phyloP scores from a whole-genome alignment of 306 rosid genomes.

The Purshia tridentata region DNA sequence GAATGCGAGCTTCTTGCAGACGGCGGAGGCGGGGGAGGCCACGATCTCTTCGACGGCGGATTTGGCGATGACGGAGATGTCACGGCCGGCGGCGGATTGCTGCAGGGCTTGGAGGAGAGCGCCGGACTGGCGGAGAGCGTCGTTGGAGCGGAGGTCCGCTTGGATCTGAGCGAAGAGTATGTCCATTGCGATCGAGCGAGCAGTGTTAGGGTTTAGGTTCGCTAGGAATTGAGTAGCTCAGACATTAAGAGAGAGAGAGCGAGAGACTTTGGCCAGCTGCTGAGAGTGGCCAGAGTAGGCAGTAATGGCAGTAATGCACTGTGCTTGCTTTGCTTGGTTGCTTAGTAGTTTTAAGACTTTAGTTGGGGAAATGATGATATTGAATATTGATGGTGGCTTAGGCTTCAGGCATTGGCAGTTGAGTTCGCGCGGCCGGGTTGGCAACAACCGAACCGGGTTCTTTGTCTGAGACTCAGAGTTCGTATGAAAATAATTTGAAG shows the following conservation, averaged over 20 bases:
- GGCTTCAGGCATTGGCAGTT: not conserved
- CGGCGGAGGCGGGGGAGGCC: slow-evolving; percentile 94
- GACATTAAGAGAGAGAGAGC: not conserved
- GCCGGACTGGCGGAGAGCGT: slow-evolving; percentile 92
- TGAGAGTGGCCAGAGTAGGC: not conserved
- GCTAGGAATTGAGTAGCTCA: not conserved
- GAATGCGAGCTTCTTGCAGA: slow-evolving; percentile 90
- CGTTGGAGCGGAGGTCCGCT: slow-evolving; percentile 96
- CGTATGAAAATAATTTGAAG: not conserved
- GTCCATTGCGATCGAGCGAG: slow-evolving; percentile 47
- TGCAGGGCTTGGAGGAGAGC: slow-evolving; percentile 98
- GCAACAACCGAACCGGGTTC: not conserved
- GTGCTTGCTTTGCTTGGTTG: too few species aligned
- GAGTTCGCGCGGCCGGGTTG: not conserved
- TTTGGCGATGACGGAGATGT: slow-evolving; percentile 81
- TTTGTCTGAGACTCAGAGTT: not conserved
- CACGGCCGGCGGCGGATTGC: slow-evolving; percentile 97
- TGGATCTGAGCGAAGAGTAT: slow-evolving; percentile 99
- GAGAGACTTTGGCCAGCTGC: not conserved
- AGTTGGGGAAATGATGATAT: not conserved
- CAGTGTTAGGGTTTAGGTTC: not conserved
- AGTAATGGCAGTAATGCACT: not conserved
- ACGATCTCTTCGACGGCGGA: slow-evolving; percentile 96
- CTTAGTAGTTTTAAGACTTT: not conserved
- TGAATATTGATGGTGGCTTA: not conserved